These are phyloP conservation scores for Achlya hypogyna DNA, from an alignment of 352 stramenopile genomes.

Conservation along the genomic window DNA sequence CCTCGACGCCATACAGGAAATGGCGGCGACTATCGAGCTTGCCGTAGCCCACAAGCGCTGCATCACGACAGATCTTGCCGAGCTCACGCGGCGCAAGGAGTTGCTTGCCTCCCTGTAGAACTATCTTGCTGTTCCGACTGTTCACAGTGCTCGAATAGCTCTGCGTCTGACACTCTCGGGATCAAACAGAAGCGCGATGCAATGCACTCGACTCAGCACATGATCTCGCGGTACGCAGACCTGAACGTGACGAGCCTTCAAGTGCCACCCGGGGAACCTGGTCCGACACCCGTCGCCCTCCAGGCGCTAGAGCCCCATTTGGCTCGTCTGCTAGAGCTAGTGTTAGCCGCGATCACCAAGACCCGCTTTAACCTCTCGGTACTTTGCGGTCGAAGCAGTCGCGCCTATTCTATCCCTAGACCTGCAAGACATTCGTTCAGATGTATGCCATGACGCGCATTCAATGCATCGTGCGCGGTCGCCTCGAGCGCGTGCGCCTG, in stretches of 20 bases:
- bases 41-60: neutral
- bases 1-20: neutral
- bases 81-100: neutral
- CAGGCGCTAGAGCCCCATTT: slow-evolving; percentile 7
- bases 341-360: neutral
- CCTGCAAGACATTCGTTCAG: slow-evolving; percentile 12
- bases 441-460: slow-evolving; percentile 5
- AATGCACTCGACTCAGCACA: slow-evolving; percentile 3
- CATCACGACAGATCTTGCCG: neutral
- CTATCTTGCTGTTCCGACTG: neutral
- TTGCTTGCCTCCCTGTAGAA: neutral
- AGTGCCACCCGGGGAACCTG: neutral
- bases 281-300: slow-evolving; percentile 4
- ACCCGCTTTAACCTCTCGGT: neutral
- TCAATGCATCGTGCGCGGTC: neutral
- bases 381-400: neutral
- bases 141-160: neutral
- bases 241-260: slow-evolving; percentile 4
- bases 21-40: neutral
- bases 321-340: neutral
- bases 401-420: neutral
- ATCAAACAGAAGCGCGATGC: neutral
- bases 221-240: slow-evolving; percentile 10
- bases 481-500: neutral
- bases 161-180: neutral